A percentile compares a stretch with the other conserved stretches of the same genome.
Evolutionary conservation across 345 rosid species (phyloP).

Genomic region (Heritiera fomes): DNA sequence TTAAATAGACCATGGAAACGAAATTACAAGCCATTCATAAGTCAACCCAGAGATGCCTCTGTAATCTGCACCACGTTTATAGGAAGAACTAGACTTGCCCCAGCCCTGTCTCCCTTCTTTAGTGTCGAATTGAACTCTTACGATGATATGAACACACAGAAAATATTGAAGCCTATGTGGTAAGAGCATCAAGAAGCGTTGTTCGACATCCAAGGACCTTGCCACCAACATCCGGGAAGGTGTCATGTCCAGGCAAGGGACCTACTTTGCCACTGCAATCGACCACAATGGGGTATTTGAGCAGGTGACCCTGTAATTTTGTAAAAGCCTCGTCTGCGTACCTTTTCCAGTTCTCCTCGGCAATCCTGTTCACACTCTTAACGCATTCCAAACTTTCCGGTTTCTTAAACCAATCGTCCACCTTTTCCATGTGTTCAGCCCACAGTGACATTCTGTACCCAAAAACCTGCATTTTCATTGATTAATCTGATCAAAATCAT

Average conservation of each 20-base stretch:
- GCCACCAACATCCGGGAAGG: slow-evolving; percentile 90
- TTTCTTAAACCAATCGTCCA: slow-evolving; percentile 46
- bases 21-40: not conserved
- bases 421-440: slow-evolving; percentile 74
- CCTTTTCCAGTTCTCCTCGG: slow-evolving; percentile 67
- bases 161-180: slow-evolving; percentile 44
- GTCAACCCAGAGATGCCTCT: not conserved
- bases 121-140: not conserved
- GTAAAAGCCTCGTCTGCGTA: slow-evolving; percentile 44
- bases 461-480: slow-evolving; percentile 46
- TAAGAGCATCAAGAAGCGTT: slow-evolving; percentile 69
- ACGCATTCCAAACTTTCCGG: slow-evolving; percentile 63
- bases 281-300: slow-evolving; percentile 65
- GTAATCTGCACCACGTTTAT: not conserved
- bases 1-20: not conserved
- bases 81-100: not conserved
- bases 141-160: not conserved
- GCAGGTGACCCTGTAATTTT: slow-evolving; percentile 66
- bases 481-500: not conserved
- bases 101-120: not conserved
- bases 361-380: slow-evolving; percentile 56
- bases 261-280: slow-evolving; percentile 53
- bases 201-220: slow-evolving; percentile 65
- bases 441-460: slow-evolving; percentile 88
- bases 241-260: slow-evolving; percentile 56